Evolutionary conservation across 2,329 filamentous ascomycete species (phyloP).

Genomic region (Colletotrichum sp.): DNA sequence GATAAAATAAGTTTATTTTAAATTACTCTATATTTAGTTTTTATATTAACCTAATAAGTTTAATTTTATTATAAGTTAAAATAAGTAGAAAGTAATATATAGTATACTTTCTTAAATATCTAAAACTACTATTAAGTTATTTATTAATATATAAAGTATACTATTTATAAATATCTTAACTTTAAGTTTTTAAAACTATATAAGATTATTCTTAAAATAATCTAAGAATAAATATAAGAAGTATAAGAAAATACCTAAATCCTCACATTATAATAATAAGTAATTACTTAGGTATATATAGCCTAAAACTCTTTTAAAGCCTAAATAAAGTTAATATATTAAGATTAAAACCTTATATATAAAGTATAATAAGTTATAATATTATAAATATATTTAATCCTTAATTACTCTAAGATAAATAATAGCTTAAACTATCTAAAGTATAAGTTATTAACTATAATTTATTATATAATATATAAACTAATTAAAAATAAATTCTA

Average conservation of each 20-base stretch:
- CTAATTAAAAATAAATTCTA: not conserved
- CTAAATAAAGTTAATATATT: not conserved
- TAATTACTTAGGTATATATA: not conserved
- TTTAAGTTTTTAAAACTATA: not conserved
- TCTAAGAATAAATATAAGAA: not conserved
- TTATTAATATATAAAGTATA: not conserved
- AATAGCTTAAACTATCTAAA: not conserved
- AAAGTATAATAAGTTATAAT: not conserved
- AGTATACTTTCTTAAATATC: not conserved
- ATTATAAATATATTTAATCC: not conserved
- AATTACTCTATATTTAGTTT: not conserved
- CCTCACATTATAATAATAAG: not conserved
- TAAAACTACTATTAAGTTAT: not conserved
- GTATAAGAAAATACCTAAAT: not conserved
- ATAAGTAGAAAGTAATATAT: not conserved
- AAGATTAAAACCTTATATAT: not conserved
- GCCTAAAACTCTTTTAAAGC: not conserved
- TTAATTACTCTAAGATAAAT: not conserved
- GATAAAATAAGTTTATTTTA: not conserved
- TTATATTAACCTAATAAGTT: not conserved
- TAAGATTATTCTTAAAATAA: not conserved
- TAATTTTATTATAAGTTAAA: not conserved
- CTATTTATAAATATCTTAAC: not conserved
- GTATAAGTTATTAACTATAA: not conserved
- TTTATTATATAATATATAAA: not conserved